Evolutionary conservation across 208 protist species (phyloP), one percentile per base, ranked within the genome.

Genomic region (Leptomonas pyrrhocoris): DNA sequence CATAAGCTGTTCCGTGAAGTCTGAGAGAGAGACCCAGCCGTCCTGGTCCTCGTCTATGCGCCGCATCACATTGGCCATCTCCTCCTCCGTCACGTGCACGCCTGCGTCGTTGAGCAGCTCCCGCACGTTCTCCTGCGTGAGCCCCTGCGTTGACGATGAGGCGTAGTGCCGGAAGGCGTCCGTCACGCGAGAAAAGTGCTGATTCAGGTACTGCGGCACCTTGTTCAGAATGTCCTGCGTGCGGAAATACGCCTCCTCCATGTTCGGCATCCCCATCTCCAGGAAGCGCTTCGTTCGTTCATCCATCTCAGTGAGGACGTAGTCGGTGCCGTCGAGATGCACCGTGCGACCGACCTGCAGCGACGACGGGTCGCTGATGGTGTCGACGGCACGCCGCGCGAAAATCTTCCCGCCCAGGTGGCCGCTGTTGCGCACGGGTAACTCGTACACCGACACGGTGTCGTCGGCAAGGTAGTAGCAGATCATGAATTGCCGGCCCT

Each of bases 381-480:
- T 75, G 27, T 85, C 73, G 43, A 94, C 74, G 73, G 45, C 62
- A 79, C 96, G 86, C 74, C 94, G 93, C 79, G 94, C 67, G 78
- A 94, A 88, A 74, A 89, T 90, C 68, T 88, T 93, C 30, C 98
- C 98, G 46, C 98, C 96, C 13, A 88, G 77, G 65, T 98, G 93
- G 23, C 98, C 98, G 70, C 81, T 95, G 81, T 99, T 99, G 42
- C 82, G 62, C 27, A 95, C 72, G 21, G 74, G 61, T 38, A 94
- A 50, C 83, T 99, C 98, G 68, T 85, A 88, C 12, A 99, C 81
- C 21, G 90, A 89, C 18, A 99, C 85, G 34, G 98, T 98, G 77
- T 98, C 96, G 71, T 99, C 98, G 15, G 92, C 88, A 2, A 98
- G 90, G 77, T 98, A 98, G 80, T 95, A 98, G 73, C 89, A 89